phyloP scores from a whole-genome alignment of 306 rosid genomes.

The Prosopis cineraria region DNA sequence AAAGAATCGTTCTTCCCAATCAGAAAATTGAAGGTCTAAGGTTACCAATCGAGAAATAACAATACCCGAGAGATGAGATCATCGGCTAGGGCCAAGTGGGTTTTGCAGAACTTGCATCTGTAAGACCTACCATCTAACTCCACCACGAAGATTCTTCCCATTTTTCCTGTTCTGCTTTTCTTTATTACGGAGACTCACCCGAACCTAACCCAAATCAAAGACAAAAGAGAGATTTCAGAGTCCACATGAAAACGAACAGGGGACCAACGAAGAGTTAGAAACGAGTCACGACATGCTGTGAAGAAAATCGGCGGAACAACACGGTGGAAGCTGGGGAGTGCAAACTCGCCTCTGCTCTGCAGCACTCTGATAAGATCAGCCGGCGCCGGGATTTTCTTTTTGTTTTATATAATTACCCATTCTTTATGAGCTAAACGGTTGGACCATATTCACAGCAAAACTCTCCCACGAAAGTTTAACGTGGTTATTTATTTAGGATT shows the following conservation, averaged over 20 bases:
- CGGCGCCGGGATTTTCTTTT: not conserved
- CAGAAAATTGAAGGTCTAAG: not conserved
- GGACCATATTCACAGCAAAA: too few species aligned
- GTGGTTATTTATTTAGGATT: too few species aligned
- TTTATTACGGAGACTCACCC: not conserved
- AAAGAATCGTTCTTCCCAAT: not conserved
- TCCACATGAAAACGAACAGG: not conserved
- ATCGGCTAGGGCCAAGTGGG: constrained; percentile 75
- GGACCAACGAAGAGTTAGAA: not conserved
- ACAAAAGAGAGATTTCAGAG: not conserved
- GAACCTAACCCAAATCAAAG: not conserved
- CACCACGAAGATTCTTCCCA: constrained; percentile 84
- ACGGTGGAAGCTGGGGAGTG: not conserved
- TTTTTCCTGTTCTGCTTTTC: constrained; percentile 20
- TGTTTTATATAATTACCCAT: too few species aligned
- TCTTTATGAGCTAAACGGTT: too few species aligned
- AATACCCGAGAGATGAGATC: constrained; percentile 80
- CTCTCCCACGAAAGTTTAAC: too few species aligned
- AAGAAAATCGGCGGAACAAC: not conserved
- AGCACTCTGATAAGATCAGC: not conserved
- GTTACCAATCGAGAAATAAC: not conserved
- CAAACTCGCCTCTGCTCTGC: not conserved
- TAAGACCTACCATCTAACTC: constrained; percentile 87
- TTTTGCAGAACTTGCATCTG: constrained; percentile 89
- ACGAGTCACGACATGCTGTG: not conserved